Evolutionary conservation across 441 rosid genomes (phyloP).

Genomic region (Erodium trifolium): DNA sequence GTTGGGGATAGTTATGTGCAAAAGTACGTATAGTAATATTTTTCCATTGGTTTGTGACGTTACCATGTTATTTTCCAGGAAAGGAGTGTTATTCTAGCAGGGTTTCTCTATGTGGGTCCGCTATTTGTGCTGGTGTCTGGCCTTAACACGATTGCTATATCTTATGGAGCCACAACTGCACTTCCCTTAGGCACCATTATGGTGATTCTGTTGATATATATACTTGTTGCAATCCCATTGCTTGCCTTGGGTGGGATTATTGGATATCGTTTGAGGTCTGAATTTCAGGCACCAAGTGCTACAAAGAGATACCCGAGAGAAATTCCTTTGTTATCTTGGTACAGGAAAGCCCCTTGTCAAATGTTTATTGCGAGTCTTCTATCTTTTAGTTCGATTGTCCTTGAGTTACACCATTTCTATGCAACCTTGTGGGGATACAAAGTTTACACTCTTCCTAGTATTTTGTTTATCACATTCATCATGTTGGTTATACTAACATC

Average conservation of each 20-base stretch:
- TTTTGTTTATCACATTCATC: constrained; percentile 46
- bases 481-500: constrained; percentile 51
- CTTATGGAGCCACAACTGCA: constrained; percentile 67
- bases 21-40: neutral
- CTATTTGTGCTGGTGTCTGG: constrained; percentile 33
- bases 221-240: constrained; percentile 45
- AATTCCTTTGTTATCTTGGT: constrained; percentile 55
- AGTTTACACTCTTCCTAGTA: constrained; percentile 49
- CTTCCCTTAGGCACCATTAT: constrained; percentile 71
- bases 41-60: constrained; percentile 3
- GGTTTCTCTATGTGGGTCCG: constrained; percentile 55
- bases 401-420: constrained; percentile 58
- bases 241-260: constrained; percentile 63
- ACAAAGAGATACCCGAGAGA: constrained; percentile 51
- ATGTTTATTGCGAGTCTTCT: constrained; percentile 66
- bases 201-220: constrained; percentile 43
- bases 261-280: constrained; percentile 51
- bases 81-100: constrained; percentile 53
- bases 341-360: constrained; percentile 48
- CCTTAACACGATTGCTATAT: constrained; percentile 55
- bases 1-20: too few species aligned
- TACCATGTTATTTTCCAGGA: constrained; percentile 35
- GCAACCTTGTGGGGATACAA: constrained; percentile 77
- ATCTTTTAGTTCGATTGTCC: constrained; percentile 53
- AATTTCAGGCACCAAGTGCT: constrained; percentile 52